phyloP scores from a whole-genome alignment of 345 rosid species.

The Lumnitzera littorea region DNA sequence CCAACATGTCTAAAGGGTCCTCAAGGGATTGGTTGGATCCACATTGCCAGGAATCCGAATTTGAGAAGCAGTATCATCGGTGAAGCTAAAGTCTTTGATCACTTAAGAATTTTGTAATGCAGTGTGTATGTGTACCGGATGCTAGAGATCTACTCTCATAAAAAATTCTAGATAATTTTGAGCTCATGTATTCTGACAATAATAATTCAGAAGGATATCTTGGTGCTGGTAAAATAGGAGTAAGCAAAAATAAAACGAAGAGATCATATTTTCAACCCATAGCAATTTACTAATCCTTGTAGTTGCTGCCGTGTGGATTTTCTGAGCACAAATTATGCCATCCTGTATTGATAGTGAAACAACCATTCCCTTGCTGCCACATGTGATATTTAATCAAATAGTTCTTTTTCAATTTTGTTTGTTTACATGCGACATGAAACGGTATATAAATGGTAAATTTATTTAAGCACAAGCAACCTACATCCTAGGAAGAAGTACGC shows the following conservation, averaged over 20 bases:
- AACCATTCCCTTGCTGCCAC: no score
- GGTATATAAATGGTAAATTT: no score
- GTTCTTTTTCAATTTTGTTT: not conserved
- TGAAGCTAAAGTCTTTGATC: constrained; percentile 16
- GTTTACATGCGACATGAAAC: not conserved
- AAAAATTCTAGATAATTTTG: constrained; percentile 1
- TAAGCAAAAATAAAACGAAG: not conserved
- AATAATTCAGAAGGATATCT: constrained; percentile 10
- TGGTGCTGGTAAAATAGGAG: constrained; percentile 6
- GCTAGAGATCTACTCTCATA: constrained; percentile 8
- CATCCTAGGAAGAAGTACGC: no score
- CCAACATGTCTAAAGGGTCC: constrained; percentile 44
- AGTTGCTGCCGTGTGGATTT: no score
- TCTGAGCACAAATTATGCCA: no score
- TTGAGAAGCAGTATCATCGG: constrained; percentile 52
- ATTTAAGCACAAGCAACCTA: no score
- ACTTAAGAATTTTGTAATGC: constrained; percentile 6
- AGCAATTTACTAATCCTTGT: not conserved
- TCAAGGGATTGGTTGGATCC: constrained; percentile 85
- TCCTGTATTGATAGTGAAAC: no score
- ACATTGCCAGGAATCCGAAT: constrained; percentile 82
- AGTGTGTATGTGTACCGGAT: not conserved
- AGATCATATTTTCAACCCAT: not conserved
- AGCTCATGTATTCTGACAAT: constrained; percentile 20
- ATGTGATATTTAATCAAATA: not conserved